Evolutionary conservation across 176 grass and related monocot species (phyloP).

Genomic region (Metroxylon sagu): DNA sequence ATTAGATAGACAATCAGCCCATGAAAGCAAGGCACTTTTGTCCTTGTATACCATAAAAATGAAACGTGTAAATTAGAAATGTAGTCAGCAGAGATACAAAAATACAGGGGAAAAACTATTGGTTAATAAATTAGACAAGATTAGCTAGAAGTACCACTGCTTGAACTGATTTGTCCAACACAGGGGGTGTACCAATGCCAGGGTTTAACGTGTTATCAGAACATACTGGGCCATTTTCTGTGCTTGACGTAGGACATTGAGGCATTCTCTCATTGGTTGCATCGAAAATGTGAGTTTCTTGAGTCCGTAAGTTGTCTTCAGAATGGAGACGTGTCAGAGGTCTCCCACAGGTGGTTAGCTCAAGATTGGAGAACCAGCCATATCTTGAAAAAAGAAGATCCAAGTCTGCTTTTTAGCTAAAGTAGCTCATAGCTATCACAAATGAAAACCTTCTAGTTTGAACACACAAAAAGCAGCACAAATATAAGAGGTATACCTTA

Average conservation of each 20-base stretch:
- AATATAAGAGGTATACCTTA: slow-evolving; percentile 44
- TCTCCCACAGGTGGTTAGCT: slow-evolving; percentile 12
- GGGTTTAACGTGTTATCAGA: slow-evolving; percentile 27
- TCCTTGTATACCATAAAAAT: slow-evolving; percentile 39
- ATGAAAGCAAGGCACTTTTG: slow-evolving; percentile 48
- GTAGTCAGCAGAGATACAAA: slow-evolving; percentile 10
- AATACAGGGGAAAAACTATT: no score
- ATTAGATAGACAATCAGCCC: slow-evolving; percentile 78
- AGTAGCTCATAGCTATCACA: neutral
- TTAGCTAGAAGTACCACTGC: slow-evolving; percentile 27
- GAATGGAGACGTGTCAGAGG: slow-evolving; percentile 22
- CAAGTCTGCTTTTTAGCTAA: slow-evolving; percentile 9
- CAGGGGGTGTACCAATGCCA: slow-evolving; percentile 20
- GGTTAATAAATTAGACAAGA: no score
- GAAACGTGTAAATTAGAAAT: slow-evolving; percentile 11
- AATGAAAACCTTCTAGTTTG: slow-evolving; percentile 8
- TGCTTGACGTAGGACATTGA: slow-evolving; percentile 19
- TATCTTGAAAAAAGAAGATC: slow-evolving; percentile 46
- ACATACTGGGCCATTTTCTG: slow-evolving; percentile 23
- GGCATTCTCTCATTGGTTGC: slow-evolving; percentile 9
- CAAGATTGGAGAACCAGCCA: slow-evolving; percentile 60
- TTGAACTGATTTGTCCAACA: slow-evolving; percentile 15
- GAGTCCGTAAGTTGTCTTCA: slow-evolving; percentile 16
- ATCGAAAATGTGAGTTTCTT: neutral
- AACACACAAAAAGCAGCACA: slow-evolving; percentile 4